Percentiles rank a stretch among this genome's conserved stretches.
Evolutionary conservation across 345 rosid genomes (phyloP).

Genomic region (Eucalyptus polyanthemos): DNA sequence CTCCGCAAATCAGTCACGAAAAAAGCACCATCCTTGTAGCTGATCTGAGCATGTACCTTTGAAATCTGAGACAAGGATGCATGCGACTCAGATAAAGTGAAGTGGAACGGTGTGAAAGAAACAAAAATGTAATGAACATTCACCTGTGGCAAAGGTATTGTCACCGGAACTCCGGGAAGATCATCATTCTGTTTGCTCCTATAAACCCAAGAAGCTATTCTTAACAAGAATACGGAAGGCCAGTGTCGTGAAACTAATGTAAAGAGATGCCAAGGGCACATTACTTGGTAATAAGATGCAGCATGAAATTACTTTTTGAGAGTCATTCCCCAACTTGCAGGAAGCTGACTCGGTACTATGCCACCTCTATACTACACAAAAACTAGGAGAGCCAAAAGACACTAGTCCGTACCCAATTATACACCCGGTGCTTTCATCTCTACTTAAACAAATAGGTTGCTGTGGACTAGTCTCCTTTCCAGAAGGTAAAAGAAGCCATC

Average conservation of each 20-base stretch:
- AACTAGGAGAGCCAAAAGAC: background rate
- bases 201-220: background rate
- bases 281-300: background rate
- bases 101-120: background rate
- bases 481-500: conserved; percentile 61
- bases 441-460: conserved; percentile 35
- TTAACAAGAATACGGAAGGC: background rate
- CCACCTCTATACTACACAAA: background rate
- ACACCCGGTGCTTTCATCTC: conserved; percentile 47
- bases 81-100: background rate
- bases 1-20: conserved; percentile 60
- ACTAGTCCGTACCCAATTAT: conserved; percentile 45
- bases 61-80: conserved; percentile 38
- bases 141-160: conserved; percentile 55
- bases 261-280: background rate
- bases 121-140: background rate
- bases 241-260: background rate
- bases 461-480: conserved; percentile 27
- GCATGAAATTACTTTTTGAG: background rate
- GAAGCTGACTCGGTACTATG: background rate
- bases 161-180: conserved; percentile 41
- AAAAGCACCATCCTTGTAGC: conserved; percentile 66
- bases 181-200: conserved; percentile 49
- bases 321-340: background rate
- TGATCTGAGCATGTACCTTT: conserved; percentile 58